Conservation (phyloP, 1,284 basidiomycete genomes). For the Trichosporon sp. region DNA sequence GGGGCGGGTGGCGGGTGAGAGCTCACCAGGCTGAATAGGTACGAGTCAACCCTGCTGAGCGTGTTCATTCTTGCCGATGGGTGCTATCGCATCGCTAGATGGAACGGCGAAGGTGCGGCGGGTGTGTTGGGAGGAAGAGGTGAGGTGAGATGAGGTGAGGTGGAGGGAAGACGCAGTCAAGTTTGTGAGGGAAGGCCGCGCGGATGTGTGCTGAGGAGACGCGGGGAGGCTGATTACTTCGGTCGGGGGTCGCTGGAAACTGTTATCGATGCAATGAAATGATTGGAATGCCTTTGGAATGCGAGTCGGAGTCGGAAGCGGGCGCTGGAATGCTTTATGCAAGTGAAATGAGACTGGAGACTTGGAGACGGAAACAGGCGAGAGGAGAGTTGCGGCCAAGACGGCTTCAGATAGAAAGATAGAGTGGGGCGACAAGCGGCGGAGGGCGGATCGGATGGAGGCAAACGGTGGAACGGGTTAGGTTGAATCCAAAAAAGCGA, state of each 20-base stretch:
- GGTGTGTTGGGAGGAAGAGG: background rate
- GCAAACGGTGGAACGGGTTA: background rate
- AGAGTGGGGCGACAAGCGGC: constrained; percentile 7
- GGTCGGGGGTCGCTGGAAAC: background rate
- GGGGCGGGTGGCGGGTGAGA: background rate
- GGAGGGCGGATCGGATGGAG: background rate
- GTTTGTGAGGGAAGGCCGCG: background rate
- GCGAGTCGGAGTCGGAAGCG: background rate
- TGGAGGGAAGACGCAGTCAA: constrained; percentile 14
- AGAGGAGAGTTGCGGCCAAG: background rate
- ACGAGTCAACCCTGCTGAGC: constrained; percentile 35
- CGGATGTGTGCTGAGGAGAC: constrained; percentile 6
- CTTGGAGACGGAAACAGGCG: background rate
- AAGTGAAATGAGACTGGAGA: background rate
- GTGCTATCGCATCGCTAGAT: constrained; percentile 19
- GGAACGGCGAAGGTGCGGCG: constrained; percentile 4
- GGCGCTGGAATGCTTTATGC: background rate
- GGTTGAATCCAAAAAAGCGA: constrained; percentile 1
- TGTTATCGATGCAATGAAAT: constrained; percentile 15
- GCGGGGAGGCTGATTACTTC: constrained; percentile 13
- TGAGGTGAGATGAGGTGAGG: background rate
- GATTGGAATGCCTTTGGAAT: constrained; percentile 2
- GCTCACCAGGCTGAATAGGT: constrained; percentile 28
- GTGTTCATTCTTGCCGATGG: constrained; percentile 25
- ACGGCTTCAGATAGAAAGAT: background rate